phyloP scores from a whole-genome alignment of 2,329 filamentous ascomycete species.

The Huntiella savannae region DNA sequence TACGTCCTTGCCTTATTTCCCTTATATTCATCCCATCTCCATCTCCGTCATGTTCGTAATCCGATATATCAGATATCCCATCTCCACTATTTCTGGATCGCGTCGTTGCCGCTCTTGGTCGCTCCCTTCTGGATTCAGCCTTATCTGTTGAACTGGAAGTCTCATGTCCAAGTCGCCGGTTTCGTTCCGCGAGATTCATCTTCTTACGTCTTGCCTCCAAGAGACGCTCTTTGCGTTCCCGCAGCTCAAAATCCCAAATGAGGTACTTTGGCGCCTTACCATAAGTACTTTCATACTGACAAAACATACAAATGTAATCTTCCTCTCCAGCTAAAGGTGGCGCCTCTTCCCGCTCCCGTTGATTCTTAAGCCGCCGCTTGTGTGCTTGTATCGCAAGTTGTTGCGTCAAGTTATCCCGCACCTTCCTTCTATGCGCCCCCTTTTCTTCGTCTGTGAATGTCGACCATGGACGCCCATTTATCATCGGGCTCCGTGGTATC shows the following conservation, averaged over 20 bases:
- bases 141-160: no score
- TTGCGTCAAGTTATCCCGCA: slow-evolving; percentile 41
- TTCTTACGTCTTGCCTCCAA: slow-evolving; percentile 56
- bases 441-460: slow-evolving; percentile 11
- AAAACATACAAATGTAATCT: slow-evolving; percentile 93
- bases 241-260: slow-evolving; percentile 84
- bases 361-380: slow-evolving; percentile 57
- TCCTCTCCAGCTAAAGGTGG: slow-evolving; percentile 45
- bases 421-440: slow-evolving; percentile 33
- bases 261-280: slow-evolving; percentile 68
- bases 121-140: no score
- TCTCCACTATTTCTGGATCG: no score
- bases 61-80: no score
- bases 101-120: no score
- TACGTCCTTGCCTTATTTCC: no score
- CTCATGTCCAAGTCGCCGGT: no score
- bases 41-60: no score
- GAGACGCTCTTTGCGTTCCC: slow-evolving; percentile 69
- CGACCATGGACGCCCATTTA: neutral
- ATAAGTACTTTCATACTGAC: slow-evolving; percentile 92
- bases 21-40: no score
- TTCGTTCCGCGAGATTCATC: no score
- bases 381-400: slow-evolving; percentile 58
- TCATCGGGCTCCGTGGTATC: neutral
- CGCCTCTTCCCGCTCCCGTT: slow-evolving; percentile 57